A percentile compares a stretch with the other conserved stretches of the same genome.
phyloP scores from a whole-genome alignment of 2,329 filamentous ascomycete species.

The Fusarium ramigenum region DNA sequence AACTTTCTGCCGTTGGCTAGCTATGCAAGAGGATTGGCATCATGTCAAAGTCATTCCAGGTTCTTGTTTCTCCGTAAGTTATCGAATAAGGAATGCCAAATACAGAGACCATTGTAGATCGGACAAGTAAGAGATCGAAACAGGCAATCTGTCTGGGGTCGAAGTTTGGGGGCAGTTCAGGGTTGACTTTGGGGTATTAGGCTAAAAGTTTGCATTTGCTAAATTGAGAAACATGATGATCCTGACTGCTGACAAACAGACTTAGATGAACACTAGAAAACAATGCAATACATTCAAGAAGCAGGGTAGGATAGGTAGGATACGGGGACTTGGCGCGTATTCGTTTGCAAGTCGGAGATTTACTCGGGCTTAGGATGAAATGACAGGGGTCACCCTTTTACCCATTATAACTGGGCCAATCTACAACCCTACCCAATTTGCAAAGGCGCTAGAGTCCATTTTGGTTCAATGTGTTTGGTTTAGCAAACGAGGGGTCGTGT shows the following conservation, averaged over 20 bases:
- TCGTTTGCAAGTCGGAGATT: not conserved
- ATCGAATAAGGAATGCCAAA: not conserved
- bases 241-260: not conserved
- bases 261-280: not conserved
- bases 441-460: too few species aligned
- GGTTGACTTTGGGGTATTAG: not conserved
- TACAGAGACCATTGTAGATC: rapidly evolving
- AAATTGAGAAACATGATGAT: too few species aligned
- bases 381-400: rapidly evolving
- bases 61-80: not conserved
- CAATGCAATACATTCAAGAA: not conserved
- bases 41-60: not conserved
- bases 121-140: not conserved
- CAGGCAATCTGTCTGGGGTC: not conserved
- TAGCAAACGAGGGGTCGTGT: not conserved
- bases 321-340: not conserved
- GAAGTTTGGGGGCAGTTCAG: not conserved
- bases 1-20: not conserved
- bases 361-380: not conserved
- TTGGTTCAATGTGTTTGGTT: too few species aligned
- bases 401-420: not conserved
- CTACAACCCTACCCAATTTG: too few species aligned
- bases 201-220: not conserved
- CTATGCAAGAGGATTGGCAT: too few species aligned
- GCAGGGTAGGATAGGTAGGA: not conserved